A percentile compares a stretch with the other conserved stretches of the same genome.
Conservation (phyloP, 2,329 filamentous ascomycete genomes). For the Monilinia vaccinii-corymbosi region DNA sequence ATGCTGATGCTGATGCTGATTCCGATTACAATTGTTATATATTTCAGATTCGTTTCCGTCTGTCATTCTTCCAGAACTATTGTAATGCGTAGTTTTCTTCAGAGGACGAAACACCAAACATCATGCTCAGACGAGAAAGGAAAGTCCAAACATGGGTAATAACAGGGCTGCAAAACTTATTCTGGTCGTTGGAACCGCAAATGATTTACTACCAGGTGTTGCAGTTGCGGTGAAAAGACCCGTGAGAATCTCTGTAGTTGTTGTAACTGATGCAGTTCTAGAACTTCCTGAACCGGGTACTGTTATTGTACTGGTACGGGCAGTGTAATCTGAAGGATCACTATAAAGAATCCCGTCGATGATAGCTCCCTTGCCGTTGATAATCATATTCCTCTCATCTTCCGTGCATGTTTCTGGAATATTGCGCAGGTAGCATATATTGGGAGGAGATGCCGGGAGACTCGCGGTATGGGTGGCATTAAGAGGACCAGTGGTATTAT, state of each 20-base stretch:
- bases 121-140: not conserved
- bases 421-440: slow-evolving; percentile 54
- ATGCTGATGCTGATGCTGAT: not conserved
- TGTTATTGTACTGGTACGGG: slow-evolving; percentile 14
- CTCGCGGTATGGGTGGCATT: slow-evolving; percentile 49
- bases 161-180: not conserved
- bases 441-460: slow-evolving; percentile 37
- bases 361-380: slow-evolving; percentile 43
- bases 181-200: not conserved
- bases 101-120: not conserved
- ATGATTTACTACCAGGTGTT: slow-evolving; percentile 20
- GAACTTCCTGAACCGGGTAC: slow-evolving; percentile 8
- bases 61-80: not conserved
- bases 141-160: not conserved
- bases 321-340: slow-evolving; percentile 34
- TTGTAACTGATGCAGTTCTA: slow-evolving; percentile 20
- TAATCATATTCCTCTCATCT: slow-evolving; percentile 40
- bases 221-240: slow-evolving; percentile 28
- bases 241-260: slow-evolving; percentile 27
- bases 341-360: slow-evolving; percentile 50
- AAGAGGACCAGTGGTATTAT: slow-evolving; percentile 46
- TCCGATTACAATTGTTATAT: not conserved
- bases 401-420: slow-evolving; percentile 44
- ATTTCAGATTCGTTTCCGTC: not conserved
- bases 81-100: not conserved